Conservation (phyloP, 257 asterid genomes). For the Solanum pinnatisectum region DNA sequence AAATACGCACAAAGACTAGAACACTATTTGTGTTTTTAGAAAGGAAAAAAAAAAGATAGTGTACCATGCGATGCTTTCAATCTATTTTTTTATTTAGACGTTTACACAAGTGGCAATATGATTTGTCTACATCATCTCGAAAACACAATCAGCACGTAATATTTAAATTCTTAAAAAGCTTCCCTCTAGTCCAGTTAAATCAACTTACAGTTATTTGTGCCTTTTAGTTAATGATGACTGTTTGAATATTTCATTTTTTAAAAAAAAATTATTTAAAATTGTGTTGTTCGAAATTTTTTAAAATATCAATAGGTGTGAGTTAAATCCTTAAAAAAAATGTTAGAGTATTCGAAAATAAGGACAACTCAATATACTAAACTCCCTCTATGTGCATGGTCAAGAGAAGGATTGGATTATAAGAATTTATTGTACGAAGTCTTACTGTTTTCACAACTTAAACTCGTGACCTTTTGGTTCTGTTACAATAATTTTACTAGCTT, state of each 20-base stretch:
- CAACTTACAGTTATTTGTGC: background rate
- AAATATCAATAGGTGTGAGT: no score
- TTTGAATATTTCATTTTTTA: background rate
- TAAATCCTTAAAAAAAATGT: no score
- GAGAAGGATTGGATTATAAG: background rate
- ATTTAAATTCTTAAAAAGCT: background rate
- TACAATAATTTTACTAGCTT: no score
- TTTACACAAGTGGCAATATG: background rate
- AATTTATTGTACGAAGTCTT: accelerated
- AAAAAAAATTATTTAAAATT: background rate
- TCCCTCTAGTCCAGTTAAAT: background rate
- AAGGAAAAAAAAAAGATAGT: accelerated
- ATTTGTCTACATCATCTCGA: background rate
- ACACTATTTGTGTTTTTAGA: background rate
- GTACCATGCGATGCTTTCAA: background rate
- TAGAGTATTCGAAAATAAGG: background rate
- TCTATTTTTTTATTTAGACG: background rate
- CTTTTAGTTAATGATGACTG: background rate
- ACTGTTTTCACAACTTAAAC: no score
- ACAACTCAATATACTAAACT: background rate
- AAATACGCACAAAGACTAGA: background rate
- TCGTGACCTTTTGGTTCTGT: background rate
- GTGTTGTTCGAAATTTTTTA: accelerated
- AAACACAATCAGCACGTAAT: background rate
- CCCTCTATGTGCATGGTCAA: background rate